phyloP scores from a whole-genome alignment of 805 yeast genomes.

The Saccharomycopsis sp. region DNA sequence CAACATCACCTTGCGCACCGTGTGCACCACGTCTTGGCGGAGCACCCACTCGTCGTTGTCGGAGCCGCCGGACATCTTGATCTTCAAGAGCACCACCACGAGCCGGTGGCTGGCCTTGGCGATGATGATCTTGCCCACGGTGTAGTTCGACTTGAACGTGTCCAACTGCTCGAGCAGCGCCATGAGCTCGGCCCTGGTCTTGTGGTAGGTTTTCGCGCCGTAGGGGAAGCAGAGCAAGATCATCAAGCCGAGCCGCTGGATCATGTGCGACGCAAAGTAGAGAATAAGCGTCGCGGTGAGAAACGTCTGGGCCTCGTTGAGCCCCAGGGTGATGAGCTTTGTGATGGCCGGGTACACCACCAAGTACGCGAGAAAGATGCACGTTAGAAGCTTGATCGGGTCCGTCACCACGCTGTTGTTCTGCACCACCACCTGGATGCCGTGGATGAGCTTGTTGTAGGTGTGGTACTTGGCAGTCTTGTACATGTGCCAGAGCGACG shows the following conservation, averaged over 20 bases:
- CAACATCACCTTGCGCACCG: conserved; percentile 31
- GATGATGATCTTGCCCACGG: conserved; percentile 39
- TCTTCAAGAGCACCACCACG: conserved; percentile 45
- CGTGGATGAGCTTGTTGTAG: conserved; percentile 7
- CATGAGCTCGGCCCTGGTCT: conserved; percentile 32
- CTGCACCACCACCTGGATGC: background rate
- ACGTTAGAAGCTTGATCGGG: conserved; percentile 32
- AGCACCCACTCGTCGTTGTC: conserved; percentile 58
- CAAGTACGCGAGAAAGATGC: conserved; percentile 34
- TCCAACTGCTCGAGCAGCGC: conserved; percentile 40
- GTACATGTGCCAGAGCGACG: too few species aligned
- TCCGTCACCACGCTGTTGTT: conserved; percentile 16
- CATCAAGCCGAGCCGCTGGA: conserved; percentile 42
- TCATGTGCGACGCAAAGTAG: conserved; percentile 44
- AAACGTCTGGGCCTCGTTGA: conserved; percentile 39
- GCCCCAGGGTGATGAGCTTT: conserved; percentile 23
- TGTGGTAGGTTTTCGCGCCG: conserved; percentile 31
- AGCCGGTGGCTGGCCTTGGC: conserved; percentile 56
- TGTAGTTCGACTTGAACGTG: conserved; percentile 42
- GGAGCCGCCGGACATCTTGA: conserved; percentile 60
- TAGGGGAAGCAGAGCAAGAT: conserved; percentile 46
- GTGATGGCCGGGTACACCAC: conserved; percentile 32
- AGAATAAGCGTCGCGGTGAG: conserved; percentile 37
- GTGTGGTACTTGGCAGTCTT: background rate
- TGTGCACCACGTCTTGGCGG: conserved; percentile 39